phyloP scores from a whole-genome alignment of 2,329 filamentous ascomycete genomes.

The Xylaria sp. region DNA sequence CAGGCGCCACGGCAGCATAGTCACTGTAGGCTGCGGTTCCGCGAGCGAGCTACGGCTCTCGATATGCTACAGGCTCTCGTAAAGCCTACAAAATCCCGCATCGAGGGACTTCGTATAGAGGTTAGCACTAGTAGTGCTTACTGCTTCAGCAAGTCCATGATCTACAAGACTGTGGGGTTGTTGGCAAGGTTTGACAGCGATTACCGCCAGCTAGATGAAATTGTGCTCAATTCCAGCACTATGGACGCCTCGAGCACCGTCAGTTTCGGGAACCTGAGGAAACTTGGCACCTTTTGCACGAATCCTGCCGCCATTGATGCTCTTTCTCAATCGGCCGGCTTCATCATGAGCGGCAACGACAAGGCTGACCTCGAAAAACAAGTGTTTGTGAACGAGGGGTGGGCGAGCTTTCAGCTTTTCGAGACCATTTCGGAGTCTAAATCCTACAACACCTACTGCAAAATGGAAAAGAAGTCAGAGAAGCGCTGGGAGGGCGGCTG shows the following conservation, averaged over 20 bases:
- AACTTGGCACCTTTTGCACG: slow-evolving; percentile 26
- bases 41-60: no score
- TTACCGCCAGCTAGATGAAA: slow-evolving; percentile 34
- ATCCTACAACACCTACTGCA: slow-evolving; percentile 25
- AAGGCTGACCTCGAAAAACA: slow-evolving; percentile 25
- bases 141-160: slow-evolving; percentile 50
- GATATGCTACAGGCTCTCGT: no score
- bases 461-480: slow-evolving; percentile 22
- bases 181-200: slow-evolving; percentile 35
- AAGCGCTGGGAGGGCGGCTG: slow-evolving; percentile 27
- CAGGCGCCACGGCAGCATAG: no score
- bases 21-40: no score
- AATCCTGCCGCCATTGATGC: slow-evolving; percentile 29
- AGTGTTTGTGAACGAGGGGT: slow-evolving; percentile 33
- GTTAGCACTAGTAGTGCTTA: slow-evolving; percentile 16
- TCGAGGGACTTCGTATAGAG: no score
- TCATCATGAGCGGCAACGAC: slow-evolving; percentile 33
- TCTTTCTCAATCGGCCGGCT: slow-evolving; percentile 25
- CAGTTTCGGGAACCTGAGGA: slow-evolving; percentile 18
- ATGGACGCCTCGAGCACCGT: slow-evolving; percentile 26
- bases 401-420: slow-evolving; percentile 28
- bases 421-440: slow-evolving; percentile 18
- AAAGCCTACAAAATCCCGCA: no score
- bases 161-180: slow-evolving; percentile 31
- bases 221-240: slow-evolving; percentile 35